phyloP scores from a whole-genome alignment of 345 rosid species.

The Leavenworthia alabamica region DNA sequence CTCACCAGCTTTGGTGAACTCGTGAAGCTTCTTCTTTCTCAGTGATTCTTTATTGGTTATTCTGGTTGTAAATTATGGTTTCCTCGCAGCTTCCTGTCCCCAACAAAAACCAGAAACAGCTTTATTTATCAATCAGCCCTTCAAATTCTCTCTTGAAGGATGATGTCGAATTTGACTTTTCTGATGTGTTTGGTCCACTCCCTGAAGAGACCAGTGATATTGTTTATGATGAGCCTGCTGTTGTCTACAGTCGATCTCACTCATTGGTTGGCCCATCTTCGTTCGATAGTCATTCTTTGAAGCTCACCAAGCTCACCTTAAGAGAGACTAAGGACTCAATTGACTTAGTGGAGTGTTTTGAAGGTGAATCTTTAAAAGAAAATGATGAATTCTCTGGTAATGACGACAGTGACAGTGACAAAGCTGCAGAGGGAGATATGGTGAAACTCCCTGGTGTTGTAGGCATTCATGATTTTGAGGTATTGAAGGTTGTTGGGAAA shows the following conservation, averaged over 20 bases:
- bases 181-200: conserved; percentile 35
- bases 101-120: conserved; percentile 15
- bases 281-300: conserved; percentile 46
- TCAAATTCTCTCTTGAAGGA: conserved; percentile 14
- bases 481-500: conserved; percentile 78
- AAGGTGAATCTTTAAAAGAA: conserved; percentile 31
- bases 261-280: conserved; percentile 89
- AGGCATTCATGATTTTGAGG: conserved; percentile 73
- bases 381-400: conserved; percentile 32
- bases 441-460: conserved; percentile 31
- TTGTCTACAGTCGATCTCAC: conserved; percentile 71
- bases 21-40: conserved; percentile 11
- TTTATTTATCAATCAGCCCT: conserved; percentile 20
- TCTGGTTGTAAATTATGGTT: conserved; percentile 1
- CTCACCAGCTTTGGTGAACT: conserved; percentile 27
- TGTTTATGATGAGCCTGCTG: conserved; percentile 60
- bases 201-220: conserved; percentile 14
- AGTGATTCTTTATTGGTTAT: conserved; percentile 14
- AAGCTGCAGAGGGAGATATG: conserved; percentile 16
- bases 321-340: conserved; percentile 44
- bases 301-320: conserved; percentile 57
- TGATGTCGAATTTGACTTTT: conserved; percentile 29
- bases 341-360: conserved; percentile 41
- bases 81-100: conserved; percentile 26
- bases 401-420: conserved; percentile 31